Base-by-base conservation (phyloP, 768 basidiomycete genomes). In the Lentinus tigrinus region DNA sequence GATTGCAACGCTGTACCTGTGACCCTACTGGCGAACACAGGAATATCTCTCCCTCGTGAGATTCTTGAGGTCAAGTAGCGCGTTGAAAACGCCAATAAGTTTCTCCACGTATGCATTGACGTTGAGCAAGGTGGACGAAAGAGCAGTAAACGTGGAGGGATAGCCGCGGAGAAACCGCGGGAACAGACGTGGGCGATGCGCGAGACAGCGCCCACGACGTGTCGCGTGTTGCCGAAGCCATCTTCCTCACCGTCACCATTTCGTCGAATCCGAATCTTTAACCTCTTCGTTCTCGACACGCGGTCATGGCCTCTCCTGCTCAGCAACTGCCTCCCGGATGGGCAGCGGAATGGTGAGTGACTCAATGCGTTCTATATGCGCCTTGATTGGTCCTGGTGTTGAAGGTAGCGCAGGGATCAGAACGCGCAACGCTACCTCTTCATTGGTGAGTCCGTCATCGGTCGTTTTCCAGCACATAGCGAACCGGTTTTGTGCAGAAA, bases 301-400 rank as follows among this genome's bases (percentile, higher is more conserved):
- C 57, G 48, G 44, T 53, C 24, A 81, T 81, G 80, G 72, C 81
- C 42, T 75, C 77, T 42, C 78, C 78, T 42, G 65, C 72, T n/a
- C 82, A 85, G 69, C 85, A 91, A 72, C 75, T 97, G 37, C 95
- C 95, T 58, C 89, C 88, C 62, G 95, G 95, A 40, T 97, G 95
- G 95, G 79, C 82, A 62, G 91, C 93, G 70, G 89, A 95, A 81
- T 97, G 95, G 95, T 93, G 70, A 64, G 78, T 73, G 51, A 17
- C 1, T 47, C 7, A 31, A n/a, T 36, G 23, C 34, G 23, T 19
- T 28, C 1, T 47, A 13, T 39, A n/a, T 36, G 23, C 34, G 23
- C 26, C 39, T 37, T 44, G 1, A 40, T 56, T 21, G 47, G 21
- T 47, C 44, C 52, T 16, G 28, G 52, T 44, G 62, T 55, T 64